Percentiles rank a stretch among this genome's conserved stretches.
Evolutionary conservation across 2,329 filamentous ascomycete species (phyloP).

Genomic region (Nigrospora sphaerica): DNA sequence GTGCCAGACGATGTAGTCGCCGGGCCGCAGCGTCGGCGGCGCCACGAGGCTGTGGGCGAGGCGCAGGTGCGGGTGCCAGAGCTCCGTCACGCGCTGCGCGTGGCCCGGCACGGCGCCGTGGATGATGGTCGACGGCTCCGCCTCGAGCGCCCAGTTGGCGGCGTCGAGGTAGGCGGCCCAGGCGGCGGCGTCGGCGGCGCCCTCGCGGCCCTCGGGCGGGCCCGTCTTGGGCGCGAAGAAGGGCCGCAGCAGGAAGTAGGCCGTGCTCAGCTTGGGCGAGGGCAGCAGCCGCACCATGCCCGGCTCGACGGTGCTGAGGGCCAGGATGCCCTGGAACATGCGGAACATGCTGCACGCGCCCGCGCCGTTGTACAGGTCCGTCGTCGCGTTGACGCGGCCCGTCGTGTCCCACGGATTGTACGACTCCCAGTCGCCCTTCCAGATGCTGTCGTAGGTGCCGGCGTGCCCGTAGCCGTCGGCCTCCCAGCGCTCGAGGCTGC

Average conservation of each 20-base stretch:
- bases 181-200: constrained; percentile 15
- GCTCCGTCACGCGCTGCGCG: constrained; percentile 49
- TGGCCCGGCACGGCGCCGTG: constrained; percentile 52
- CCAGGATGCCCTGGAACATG: constrained; percentile 52
- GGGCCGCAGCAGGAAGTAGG: constrained; percentile 41
- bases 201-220: constrained; percentile 31
- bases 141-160: constrained; percentile 33
- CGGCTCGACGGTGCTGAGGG: constrained; percentile 42
- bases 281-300: constrained; percentile 40
- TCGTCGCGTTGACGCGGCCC: constrained; percentile 43
- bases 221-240: constrained; percentile 42
- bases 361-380: constrained; percentile 51
- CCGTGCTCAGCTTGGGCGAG: constrained; percentile 39
- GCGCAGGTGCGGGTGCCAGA: constrained; percentile 50
- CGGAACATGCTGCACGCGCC: constrained; percentile 51
- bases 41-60: constrained; percentile 46
- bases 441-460: constrained; percentile 48
- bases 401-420: constrained; percentile 51
- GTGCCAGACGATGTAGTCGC: constrained; percentile 54
- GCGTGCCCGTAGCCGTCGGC: constrained; percentile 56
- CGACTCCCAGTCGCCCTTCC: constrained; percentile 46
- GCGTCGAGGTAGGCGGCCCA: constrained; percentile 45
- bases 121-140: constrained; percentile 46
- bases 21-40: constrained; percentile 45
- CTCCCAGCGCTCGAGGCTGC: constrained; percentile 67